Evolutionary conservation across 2,329 filamentous ascomycete genomes (phyloP).

Genomic region (Colletotrichum liaoningense): DNA sequence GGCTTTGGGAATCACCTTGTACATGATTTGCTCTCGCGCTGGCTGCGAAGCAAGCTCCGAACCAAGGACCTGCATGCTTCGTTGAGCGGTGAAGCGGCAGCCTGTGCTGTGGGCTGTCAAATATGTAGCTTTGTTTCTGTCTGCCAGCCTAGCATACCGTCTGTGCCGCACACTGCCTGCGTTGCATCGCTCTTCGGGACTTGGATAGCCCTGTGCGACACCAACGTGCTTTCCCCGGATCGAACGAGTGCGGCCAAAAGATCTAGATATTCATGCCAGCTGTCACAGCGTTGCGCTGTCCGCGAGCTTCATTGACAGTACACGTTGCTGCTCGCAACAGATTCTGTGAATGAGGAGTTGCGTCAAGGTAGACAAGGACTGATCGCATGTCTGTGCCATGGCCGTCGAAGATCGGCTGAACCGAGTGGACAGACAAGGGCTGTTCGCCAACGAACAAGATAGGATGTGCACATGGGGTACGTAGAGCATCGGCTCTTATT

Average conservation of each 20-base stretch:
- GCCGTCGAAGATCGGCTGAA: slow-evolving; percentile 25
- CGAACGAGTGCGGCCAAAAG: slow-evolving; percentile 11
- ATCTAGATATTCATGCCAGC: background rate
- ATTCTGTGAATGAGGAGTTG: background rate
- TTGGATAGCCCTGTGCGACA: slow-evolving; percentile 26
- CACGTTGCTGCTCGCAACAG: background rate
- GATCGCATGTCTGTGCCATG: slow-evolving; percentile 28
- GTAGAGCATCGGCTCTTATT: slow-evolving; percentile 15
- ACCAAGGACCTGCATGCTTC: slow-evolving; percentile 33
- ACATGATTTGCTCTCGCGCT: slow-evolving; percentile 4
- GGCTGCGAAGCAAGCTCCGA: slow-evolving; percentile 9
- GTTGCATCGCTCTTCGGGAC: slow-evolving; percentile 28
- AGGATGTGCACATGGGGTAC: slow-evolving; percentile 26
- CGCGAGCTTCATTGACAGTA: background rate
- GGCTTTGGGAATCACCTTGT: slow-evolving; percentile 15
- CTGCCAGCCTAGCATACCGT: slow-evolving; percentile 13
- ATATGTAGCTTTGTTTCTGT: slow-evolving; percentile 2
- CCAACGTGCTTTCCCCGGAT: slow-evolving; percentile 23
- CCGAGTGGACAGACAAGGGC: slow-evolving; percentile 24
- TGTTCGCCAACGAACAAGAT: slow-evolving; percentile 16
- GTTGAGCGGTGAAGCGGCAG: slow-evolving; percentile 26
- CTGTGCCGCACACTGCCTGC: slow-evolving; percentile 29
- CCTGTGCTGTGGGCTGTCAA: slow-evolving; percentile 10
- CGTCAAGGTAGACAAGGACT: background rate
- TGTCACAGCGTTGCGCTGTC: background rate